These are phyloP conservation scores for Casuarina equisetifolia DNA, from an alignment of 306 rosid species.

Conservation along the genomic window DNA sequence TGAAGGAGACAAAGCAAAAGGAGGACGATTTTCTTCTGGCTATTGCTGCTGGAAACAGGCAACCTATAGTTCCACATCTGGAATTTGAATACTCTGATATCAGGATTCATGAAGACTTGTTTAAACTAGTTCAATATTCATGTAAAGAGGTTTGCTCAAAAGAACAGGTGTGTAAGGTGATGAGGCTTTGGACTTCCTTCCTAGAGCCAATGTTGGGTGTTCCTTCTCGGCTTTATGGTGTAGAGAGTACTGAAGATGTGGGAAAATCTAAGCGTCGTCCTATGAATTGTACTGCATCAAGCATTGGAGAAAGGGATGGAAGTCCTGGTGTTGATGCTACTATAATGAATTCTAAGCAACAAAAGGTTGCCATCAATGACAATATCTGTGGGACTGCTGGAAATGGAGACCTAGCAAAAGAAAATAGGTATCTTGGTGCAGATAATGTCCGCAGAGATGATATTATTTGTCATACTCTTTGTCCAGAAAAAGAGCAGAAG, in stretches of 20 bases:
- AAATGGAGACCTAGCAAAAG: constrained; percentile 49
- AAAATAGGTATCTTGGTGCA: constrained; percentile 47
- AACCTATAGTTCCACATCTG: constrained; percentile 70
- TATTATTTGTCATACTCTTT: constrained; percentile 18
- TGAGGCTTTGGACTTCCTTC: constrained; percentile 81
- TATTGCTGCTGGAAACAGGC: constrained; percentile 82
- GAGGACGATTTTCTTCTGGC: constrained; percentile 79
- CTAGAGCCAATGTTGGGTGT: constrained; percentile 88
- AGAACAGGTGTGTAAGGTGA: constrained; percentile 72
- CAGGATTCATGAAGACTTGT: constrained; percentile 81
- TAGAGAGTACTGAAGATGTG: constrained; percentile 58
- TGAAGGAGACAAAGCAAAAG: constrained; percentile 77
- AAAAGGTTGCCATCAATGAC: constrained; percentile 51
- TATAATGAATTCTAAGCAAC: constrained; percentile 43
- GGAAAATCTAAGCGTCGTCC: constrained; percentile 41
- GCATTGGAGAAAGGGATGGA: constrained; percentile 52
- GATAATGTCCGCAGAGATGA: constrained; percentile 48
- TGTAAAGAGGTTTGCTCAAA: constrained; percentile 82
- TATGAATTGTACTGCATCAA: constrained; percentile 44
- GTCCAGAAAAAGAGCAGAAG: constrained; percentile 54
- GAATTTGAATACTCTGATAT: constrained; percentile 72
- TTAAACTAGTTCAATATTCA: constrained; percentile 78
- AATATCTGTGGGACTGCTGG: constrained; percentile 44
- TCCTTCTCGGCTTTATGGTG: constrained; percentile 55
- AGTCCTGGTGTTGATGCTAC: constrained; percentile 49